A percentile compares a stretch with the other conserved stretches of the same genome.
These are phyloP conservation scores for Rubroshorea leprosula DNA, from an alignment of 345 rosid genomes.

Conservation along the genomic window DNA sequence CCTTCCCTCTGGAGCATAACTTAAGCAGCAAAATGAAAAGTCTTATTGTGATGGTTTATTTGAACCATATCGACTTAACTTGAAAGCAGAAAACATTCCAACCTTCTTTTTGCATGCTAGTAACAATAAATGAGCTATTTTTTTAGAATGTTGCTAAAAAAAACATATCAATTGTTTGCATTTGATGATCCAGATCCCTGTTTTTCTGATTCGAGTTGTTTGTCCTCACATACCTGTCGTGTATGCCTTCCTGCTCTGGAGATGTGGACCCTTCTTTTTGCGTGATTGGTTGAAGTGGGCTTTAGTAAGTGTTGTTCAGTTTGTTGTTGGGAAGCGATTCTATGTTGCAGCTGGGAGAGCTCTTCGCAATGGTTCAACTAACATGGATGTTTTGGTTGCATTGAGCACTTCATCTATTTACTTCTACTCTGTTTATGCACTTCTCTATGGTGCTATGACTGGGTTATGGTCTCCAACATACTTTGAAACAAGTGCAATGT, in stretches of 20 bases:
- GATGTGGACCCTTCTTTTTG: constrained; percentile 85
- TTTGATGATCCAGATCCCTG: constrained; percentile 66
- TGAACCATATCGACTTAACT: neutral
- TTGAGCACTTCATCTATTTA: constrained; percentile 88
- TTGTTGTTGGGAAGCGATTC: constrained; percentile 87
- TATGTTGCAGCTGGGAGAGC: constrained; percentile 87
- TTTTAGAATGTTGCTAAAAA: neutral
- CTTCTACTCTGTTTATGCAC: constrained; percentile 80
- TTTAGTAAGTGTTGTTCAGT: constrained; percentile 75
- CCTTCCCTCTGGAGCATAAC: neutral
- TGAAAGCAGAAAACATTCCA: neutral
- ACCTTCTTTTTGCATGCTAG: neutral
- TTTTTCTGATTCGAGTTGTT: constrained; percentile 71
- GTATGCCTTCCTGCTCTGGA: constrained; percentile 58
- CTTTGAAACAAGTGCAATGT: constrained; percentile 93
- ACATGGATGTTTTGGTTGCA: constrained; percentile 94
- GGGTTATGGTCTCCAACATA: constrained; percentile 82
- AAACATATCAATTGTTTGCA: constrained; percentile 18
- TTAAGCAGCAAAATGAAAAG: neutral
- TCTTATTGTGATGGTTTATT: no score
- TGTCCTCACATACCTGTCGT: constrained; percentile 67
- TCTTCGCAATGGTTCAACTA: constrained; percentile 85
- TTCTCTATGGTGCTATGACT: constrained; percentile 77
- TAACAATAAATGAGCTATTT: neutral
- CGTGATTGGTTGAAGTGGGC: constrained; percentile 96